phyloP scores from a whole-genome alignment of 2,329 filamentous ascomycete species.

The Leptoxyphium fumago region DNA sequence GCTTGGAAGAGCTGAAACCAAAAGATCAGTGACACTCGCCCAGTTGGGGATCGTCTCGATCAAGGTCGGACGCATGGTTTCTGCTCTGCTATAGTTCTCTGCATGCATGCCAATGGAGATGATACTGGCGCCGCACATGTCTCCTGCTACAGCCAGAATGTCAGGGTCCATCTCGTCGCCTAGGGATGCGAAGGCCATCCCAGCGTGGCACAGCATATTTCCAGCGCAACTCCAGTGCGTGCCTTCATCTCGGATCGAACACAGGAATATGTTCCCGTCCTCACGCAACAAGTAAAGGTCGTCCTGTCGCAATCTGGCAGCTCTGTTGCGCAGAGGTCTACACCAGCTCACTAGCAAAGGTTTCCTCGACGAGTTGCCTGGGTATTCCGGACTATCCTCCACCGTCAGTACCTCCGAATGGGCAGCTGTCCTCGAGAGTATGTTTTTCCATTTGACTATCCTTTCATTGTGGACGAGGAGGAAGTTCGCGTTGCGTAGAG shows the following conservation, averaged over 20 bases:
- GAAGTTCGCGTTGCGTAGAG: slow-evolving; percentile 26
- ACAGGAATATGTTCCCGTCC: slow-evolving; percentile 63
- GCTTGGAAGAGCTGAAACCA: slow-evolving; percentile 17
- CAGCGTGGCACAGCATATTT: slow-evolving; percentile 57
- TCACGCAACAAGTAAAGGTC: slow-evolving; percentile 77
- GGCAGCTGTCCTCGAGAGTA: slow-evolving; percentile 25
- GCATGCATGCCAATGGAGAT: slow-evolving; percentile 9
- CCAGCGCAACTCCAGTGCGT: slow-evolving; percentile 41
- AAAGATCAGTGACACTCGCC: slow-evolving; percentile 37
- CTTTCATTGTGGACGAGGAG: slow-evolving; percentile 24
- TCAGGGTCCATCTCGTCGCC: slow-evolving; percentile 51
- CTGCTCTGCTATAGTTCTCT: slow-evolving; percentile 37
- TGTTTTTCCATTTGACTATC: slow-evolving; percentile 23
- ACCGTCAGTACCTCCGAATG: slow-evolving; percentile 3
- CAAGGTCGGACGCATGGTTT: slow-evolving; percentile 31
- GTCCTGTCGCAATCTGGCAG: slow-evolving; percentile 51
- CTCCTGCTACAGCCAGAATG: slow-evolving; percentile 65
- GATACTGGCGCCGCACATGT: slow-evolving; percentile 51
- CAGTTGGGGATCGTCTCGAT: slow-evolving; percentile 50
- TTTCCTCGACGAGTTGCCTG: slow-evolving; percentile 11
- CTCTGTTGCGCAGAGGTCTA: slow-evolving; percentile 52
- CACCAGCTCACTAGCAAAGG: slow-evolving; percentile 67
- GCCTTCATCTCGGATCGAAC: slow-evolving; percentile 22
- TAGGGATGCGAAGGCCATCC: slow-evolving; percentile 63
- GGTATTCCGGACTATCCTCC: slow-evolving; percentile 4